Evolutionary conservation across 306 rosid species (phyloP).

Genomic region (Vachellia collinsii): DNA sequence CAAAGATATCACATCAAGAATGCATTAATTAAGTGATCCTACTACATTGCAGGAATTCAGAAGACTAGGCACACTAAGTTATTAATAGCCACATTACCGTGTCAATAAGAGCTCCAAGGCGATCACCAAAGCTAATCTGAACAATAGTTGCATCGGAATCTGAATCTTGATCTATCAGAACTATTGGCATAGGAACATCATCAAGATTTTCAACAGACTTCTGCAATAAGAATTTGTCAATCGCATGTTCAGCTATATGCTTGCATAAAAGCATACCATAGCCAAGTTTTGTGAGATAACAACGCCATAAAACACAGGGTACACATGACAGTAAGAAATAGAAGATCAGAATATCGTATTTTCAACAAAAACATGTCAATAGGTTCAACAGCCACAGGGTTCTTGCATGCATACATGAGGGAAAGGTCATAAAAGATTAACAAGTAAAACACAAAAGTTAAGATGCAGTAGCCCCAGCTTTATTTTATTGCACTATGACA

Average conservation of each 20-base stretch:
- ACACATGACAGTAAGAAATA: constrained; percentile 11
- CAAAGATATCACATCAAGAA: constrained; percentile 22
- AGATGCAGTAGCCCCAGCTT: neutral
- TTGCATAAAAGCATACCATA: constrained; percentile 17
- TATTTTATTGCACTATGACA: neutral
- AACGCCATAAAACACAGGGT: neutral
- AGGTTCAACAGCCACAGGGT: constrained; percentile 14
- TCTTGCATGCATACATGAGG: constrained; percentile 9
- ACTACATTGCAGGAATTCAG: neutral
- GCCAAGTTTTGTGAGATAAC: constrained; percentile 6
- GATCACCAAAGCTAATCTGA: constrained; percentile 95
- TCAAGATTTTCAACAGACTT: constrained; percentile 50
- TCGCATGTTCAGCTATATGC: constrained; percentile 21
- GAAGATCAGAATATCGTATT: constrained; percentile 27
- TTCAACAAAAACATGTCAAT: constrained; percentile 22
- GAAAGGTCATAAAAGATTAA: constrained; percentile 20
- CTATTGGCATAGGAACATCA: constrained; percentile 78
- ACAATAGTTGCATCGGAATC: constrained; percentile 85
- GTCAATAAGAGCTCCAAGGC: constrained; percentile 97
- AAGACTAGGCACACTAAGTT: constrained; percentile 34
- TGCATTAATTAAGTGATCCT: constrained; percentile 19
- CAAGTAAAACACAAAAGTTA: constrained; percentile 25
- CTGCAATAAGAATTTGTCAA: constrained; percentile 60
- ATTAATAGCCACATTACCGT: constrained; percentile 62
- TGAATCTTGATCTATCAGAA: constrained; percentile 83